Conservation (phyloP, 164 flowering plant species). For the Annona cherimola region DNA sequence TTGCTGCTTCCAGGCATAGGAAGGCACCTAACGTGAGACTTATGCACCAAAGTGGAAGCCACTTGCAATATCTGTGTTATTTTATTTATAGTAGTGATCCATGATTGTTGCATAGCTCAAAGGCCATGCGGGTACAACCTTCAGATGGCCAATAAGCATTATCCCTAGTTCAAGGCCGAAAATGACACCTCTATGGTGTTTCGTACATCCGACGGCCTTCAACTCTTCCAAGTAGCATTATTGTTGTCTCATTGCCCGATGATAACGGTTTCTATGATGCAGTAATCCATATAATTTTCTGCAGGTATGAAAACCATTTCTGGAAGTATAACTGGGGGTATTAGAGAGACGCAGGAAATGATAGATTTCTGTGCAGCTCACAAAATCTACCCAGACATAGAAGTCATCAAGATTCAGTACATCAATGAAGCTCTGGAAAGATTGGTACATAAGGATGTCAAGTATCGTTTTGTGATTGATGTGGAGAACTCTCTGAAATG, state of each 20-base stretch:
- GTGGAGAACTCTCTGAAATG: slow-evolving; percentile 62
- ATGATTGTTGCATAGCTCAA: not conserved
- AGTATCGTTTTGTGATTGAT: slow-evolving; percentile 86
- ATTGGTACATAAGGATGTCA: slow-evolving; percentile 67
- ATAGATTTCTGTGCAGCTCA: slow-evolving; percentile 73
- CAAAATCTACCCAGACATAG: slow-evolving; percentile 65
- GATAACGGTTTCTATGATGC: not conserved
- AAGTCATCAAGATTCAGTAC: slow-evolving; percentile 66
- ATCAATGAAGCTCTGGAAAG: slow-evolving; percentile 84
- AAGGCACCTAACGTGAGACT: not conserved
- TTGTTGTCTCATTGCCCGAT: not conserved
- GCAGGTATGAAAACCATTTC: slow-evolving; percentile 59
- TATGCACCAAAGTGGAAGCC: not conserved
- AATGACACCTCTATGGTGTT: too few relatives aligned
- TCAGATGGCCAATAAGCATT: not conserved
- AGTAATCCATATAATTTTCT: slow-evolving; percentile 1
- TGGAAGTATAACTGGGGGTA: slow-evolving; percentile 75
- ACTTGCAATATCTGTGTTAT: not conserved
- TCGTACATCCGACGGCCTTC: not conserved
- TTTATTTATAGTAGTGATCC: not conserved
- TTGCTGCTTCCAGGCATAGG: not conserved
- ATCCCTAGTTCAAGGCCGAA: too few relatives aligned
- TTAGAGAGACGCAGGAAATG: slow-evolving; percentile 75
- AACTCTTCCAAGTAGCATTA: not conserved
- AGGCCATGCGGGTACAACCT: not conserved